Evolutionary conservation across 108 stramenopile species (phyloP).

Genomic region (Cyclotella kingstonii): DNA sequence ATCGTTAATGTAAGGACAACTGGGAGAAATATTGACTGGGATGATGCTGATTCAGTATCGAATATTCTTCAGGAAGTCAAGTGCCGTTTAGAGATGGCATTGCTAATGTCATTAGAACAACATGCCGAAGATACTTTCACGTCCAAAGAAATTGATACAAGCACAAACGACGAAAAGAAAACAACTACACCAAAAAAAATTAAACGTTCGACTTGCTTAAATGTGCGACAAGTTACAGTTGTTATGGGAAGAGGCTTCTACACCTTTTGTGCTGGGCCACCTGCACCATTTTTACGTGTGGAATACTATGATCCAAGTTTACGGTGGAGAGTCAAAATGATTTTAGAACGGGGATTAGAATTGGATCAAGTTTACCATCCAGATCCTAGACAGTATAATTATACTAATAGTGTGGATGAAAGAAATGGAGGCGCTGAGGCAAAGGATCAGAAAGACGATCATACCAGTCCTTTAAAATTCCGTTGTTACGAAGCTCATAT

Average conservation of each 20-base stretch:
- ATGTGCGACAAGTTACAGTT: slow-evolving; percentile 70
- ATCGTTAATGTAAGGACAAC: slow-evolving; percentile 16
- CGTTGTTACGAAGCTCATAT: slow-evolving; percentile 91
- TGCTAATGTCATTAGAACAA: slow-evolving; percentile 24
- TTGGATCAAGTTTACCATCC: slow-evolving; percentile 65
- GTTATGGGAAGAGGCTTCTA: slow-evolving; percentile 85
- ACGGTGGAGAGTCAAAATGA: slow-evolving; percentile 79
- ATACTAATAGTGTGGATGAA: slow-evolving; percentile 7
- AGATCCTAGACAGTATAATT: slow-evolving; percentile 62
- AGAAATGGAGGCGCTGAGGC: neutral
- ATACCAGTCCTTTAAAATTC: slow-evolving; percentile 51
- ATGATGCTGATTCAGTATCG: slow-evolving; percentile 46
- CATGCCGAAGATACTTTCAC: neutral
- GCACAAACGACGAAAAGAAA: neutral
- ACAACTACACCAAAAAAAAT: slow-evolving; percentile 3
- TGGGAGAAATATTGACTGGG: slow-evolving; percentile 63
- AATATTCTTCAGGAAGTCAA: slow-evolving; percentile 37
- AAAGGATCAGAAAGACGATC: slow-evolving; percentile 10
- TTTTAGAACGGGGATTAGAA: slow-evolving; percentile 75
- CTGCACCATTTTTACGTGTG: slow-evolving; percentile 66
- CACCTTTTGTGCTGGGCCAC: slow-evolving; percentile 73
- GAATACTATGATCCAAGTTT: slow-evolving; percentile 85
- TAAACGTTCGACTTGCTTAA: neutral
- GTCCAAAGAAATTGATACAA: slow-evolving; percentile 1
- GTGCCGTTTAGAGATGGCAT: slow-evolving; percentile 36